Base-by-base conservation (phyloP, 345 rosid genomes). In the Isatis tinctoria region DNA sequence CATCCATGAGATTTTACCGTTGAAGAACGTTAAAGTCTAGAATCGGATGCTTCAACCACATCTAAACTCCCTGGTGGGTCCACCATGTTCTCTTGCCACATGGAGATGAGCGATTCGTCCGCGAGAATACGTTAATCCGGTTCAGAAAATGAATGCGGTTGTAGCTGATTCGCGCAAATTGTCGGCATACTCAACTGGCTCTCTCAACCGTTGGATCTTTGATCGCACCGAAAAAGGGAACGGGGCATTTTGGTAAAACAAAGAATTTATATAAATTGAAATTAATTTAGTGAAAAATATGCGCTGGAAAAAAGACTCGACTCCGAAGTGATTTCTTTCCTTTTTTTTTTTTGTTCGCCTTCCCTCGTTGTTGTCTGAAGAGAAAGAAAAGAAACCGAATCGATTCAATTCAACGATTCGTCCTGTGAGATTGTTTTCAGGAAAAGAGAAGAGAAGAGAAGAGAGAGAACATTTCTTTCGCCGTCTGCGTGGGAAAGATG, bases 401-500 rank as follows among this genome's bases (percentile, higher is more conserved):
- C 60, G 77, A 67, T 72, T 60, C 69, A 43, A n/a, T 67, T 37
- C 70, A 40, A 43, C 56, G 56, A 49, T 22, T 60, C 60, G 11
- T 44, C 62, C 12, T 44, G 20, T 36, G 14, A 1, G 32, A 8
- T 33, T 27, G 32, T 17, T 59, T 60, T 59, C 62, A 10, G 45
- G 24, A 22, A 33, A 62, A 12, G 36, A 65, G 44, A 60, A 11
- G n/a, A 43, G 22, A 36, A 2, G 20, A 27, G 22, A 24, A 11
- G 11, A 39, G 39, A 53, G 18, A 10, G 6, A 39, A 63, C 3
- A 39, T 70, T 70, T 71, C 72, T 65, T 6, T 77, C 78, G 71
- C 77, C 56, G 72, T 65, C 24, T 69, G 28, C 63, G 27, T 13
- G 60, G 56, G 28, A 39, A 8, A 61, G 28, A 90, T 89, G 93